phyloP scores from a whole-genome alignment of 78 protist genomes.

The Dictyostelium purpureum region DNA sequence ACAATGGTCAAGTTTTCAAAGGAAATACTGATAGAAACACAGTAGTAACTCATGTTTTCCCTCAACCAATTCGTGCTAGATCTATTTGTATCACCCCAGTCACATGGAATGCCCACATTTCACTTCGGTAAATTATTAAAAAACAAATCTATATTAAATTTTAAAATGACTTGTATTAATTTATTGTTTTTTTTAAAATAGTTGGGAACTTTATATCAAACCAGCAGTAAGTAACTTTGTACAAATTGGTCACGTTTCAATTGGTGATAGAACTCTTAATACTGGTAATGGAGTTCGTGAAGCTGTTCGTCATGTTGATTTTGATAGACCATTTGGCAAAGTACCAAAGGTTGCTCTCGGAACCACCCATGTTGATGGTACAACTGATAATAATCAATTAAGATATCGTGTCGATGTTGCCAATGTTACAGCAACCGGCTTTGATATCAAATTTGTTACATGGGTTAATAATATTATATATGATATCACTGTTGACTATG shows the following conservation, averaged over 20 bases:
- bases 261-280: background rate
- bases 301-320: background rate
- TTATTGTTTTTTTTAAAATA: too few relatives aligned
- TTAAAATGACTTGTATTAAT: too few relatives aligned
- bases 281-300: conserved; percentile 3
- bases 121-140: too few relatives aligned
- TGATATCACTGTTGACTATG: background rate
- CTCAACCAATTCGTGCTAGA: conserved; percentile 13
- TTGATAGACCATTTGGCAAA: background rate
- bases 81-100: conserved; percentile 32
- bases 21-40: conserved; percentile 1
- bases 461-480: conserved; percentile 19
- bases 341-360: background rate
- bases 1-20: background rate
- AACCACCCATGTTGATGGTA: background rate
- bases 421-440: conserved; percentile 18
- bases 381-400: background rate
- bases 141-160: too few relatives aligned
- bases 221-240: background rate
- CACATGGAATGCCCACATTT: conserved; percentile 18
- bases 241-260: background rate
- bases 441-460: conserved; percentile 2
- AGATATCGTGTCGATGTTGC: background rate
- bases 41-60: background rate
- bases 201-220: conserved; percentile 2